A percentile compares a stretch with the other conserved stretches of the same genome.
Evolutionary conservation across 1,284 basidiomycete genomes (phyloP).

Genomic region (Sanguinoderma infundibulare): DNA sequence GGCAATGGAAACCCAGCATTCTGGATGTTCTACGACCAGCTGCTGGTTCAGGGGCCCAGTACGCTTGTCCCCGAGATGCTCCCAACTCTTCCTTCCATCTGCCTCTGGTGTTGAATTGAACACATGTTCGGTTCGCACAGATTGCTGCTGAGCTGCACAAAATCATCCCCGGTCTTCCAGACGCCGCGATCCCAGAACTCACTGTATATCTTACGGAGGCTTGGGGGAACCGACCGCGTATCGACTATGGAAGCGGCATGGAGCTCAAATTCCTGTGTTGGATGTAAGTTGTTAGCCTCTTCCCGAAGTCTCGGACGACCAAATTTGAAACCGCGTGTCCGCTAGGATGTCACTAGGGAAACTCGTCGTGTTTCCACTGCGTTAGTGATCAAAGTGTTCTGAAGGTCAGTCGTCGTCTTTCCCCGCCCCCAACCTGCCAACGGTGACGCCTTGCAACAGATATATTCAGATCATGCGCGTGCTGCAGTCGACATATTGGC

Average conservation of each 20-base stretch:
- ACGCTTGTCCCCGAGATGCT: conserved; percentile 29
- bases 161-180: conserved; percentile 59
- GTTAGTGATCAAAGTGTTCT: conserved; percentile 88
- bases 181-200: conserved; percentile 67
- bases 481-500: conserved; percentile 95
- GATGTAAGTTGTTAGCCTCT: conserved; percentile 64
- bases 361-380: conserved; percentile 72
- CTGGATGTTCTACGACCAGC: conserved; percentile 87
- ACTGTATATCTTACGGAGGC: conserved; percentile 78
- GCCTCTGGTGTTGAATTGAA: no score
- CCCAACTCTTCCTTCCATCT: no score
- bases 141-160: conserved; percentile 57
- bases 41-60: conserved; percentile 73
- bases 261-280: conserved; percentile 98
- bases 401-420: conserved; percentile 61
- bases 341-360: conserved; percentile 81
- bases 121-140: not conserved
- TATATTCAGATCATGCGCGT: conserved; percentile 91
- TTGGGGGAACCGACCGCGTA: conserved; percentile 92
- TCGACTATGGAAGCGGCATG: conserved; percentile 99
- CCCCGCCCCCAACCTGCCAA: not conserved
- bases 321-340: conserved; percentile 4
- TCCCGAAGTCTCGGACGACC: not conserved
- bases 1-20: conserved; percentile 99
- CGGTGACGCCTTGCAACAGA: conserved; percentile 40